Base-by-base conservation (phyloP, 148 eudicot species). In the Camellia lanceoleosa region DNA sequence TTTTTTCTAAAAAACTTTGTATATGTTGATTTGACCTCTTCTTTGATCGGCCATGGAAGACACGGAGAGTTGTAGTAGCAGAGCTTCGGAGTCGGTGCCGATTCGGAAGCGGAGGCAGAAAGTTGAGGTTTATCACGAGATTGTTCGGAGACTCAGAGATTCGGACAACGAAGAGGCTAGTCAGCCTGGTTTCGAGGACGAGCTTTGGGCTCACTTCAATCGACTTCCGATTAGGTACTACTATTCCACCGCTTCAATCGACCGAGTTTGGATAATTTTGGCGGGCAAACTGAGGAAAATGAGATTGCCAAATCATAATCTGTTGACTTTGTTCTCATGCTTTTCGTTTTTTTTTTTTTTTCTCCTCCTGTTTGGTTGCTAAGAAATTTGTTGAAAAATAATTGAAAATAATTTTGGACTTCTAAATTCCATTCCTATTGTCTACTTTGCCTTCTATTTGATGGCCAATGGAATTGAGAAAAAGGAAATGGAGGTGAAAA, bases 41-140 rank as follows among this genome's bases (percentile, higher is more conserved):
- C 7, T 16, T 23, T 62, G 16, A 38, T 12, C 54, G 74, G 69
- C 23, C 78, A 83, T 86, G 86, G 89, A 71, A 14, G 91, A 87
- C 65, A 83, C 80, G 0, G 87, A 85, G 84, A 89, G 91, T 80
- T 87, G 91, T 64, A 83, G 87, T 77, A 87, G 89, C 71, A 85
- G 81, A 84, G 86, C 81, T 71, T 81, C 79, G 9, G 88, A 87
- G 51, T 78, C 82, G 77, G 71, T 79, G 58, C 77, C 83, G 77
- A 47, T 41, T 30, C 77, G 86, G 68, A 86, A 84, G 79, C 67
- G 83, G 80, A 71, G 80, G 58, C 86, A 83, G 66, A 89, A 84
- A 74, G 75, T 81, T 9, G 91, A 89, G 63, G 91, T 87, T 54
- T 89, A 61, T 74, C 79, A 76, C 12, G 89, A 83, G 16, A 80